Evolutionary conservation across 345 rosid genomes (phyloP).

Genomic region (Sonneratia alba): DNA sequence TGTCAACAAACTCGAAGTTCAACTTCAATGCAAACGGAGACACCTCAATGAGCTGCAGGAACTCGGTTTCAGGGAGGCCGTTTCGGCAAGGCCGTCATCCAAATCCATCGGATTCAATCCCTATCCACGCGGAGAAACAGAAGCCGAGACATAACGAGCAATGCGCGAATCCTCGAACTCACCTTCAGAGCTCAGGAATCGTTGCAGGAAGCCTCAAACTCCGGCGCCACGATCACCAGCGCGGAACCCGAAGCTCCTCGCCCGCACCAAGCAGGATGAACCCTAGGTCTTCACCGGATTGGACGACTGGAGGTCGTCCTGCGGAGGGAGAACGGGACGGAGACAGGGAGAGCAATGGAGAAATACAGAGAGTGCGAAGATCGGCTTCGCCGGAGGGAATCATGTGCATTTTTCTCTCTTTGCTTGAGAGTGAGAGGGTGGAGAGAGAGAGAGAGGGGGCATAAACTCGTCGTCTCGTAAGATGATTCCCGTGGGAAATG

Average conservation of each 20-base stretch:
- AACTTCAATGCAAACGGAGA: constrained; percentile 65
- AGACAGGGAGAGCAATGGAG: not conserved
- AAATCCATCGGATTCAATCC: constrained; percentile 23
- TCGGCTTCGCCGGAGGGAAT: too few relatives aligned
- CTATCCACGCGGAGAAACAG: constrained; percentile 1
- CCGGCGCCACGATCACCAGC: too few relatives aligned
- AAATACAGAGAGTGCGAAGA: constrained; percentile 10
- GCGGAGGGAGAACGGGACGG: not conserved
- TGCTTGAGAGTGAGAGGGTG: not conserved
- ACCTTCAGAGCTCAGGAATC: not conserved
- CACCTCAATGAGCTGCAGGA: constrained; percentile 74
- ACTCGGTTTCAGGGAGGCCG: constrained; percentile 59
- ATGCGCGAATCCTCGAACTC: not conserved
- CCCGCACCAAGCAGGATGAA: not conserved
- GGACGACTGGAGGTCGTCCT: not conserved
- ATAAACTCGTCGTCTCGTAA: too few relatives aligned
- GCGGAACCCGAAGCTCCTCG: not conserved
- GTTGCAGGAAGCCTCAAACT: not conserved
- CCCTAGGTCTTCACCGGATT: not conserved
- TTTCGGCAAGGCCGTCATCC: constrained; percentile 40
- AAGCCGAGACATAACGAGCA: not conserved
- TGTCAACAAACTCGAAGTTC: constrained; percentile 61
- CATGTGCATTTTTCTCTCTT: too few relatives aligned
- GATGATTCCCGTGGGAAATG: not conserved
- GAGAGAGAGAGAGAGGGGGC: not conserved